phyloP scores from a whole-genome alignment of 1,284 basidiomycete species.

The Dichomitus squalens region DNA sequence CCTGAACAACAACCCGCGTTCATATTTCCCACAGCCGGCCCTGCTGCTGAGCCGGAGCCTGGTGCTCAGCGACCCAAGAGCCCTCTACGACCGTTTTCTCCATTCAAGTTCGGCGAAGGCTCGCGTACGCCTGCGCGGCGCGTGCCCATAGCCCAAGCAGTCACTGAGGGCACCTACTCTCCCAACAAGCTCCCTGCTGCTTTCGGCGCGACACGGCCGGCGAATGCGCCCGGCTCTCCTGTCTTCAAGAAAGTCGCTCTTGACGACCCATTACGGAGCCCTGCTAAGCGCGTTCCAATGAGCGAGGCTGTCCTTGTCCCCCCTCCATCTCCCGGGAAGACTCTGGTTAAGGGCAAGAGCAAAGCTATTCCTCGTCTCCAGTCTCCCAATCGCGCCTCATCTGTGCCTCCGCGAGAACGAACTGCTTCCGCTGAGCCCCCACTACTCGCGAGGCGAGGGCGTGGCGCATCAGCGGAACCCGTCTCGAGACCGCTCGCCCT shows the following conservation, averaged over 20 bases:
- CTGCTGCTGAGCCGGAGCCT: neutral
- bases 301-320: constrained; percentile 28
- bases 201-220: constrained; percentile 7
- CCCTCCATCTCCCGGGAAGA: constrained; percentile 17
- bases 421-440: constrained; percentile 40
- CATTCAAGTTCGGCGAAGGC: constrained; percentile 40
- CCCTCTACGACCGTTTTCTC: constrained; percentile 23
- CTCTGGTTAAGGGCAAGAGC: constrained; percentile 15
- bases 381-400: constrained; percentile 21
- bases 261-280: constrained; percentile 47
- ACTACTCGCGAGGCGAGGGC: constrained; percentile 29
- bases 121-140: constrained; percentile 61
- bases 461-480: constrained; percentile 34
- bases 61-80: constrained; percentile 13
- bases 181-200: constrained; percentile 40
- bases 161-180: constrained; percentile 51
- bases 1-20: constrained; percentile 9
- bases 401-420: constrained; percentile 23
- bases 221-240: constrained; percentile 24
- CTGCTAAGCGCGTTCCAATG: constrained; percentile 57
- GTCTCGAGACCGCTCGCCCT: constrained; percentile 7
- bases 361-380: constrained; percentile 13
- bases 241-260: constrained; percentile 40
- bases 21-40: constrained; percentile 16
- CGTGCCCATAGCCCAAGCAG: constrained; percentile 53